These are phyloP conservation scores for Eucalyptus shirleyi DNA, from an alignment of 345 rosid genomes.

Conservation along the genomic window DNA sequence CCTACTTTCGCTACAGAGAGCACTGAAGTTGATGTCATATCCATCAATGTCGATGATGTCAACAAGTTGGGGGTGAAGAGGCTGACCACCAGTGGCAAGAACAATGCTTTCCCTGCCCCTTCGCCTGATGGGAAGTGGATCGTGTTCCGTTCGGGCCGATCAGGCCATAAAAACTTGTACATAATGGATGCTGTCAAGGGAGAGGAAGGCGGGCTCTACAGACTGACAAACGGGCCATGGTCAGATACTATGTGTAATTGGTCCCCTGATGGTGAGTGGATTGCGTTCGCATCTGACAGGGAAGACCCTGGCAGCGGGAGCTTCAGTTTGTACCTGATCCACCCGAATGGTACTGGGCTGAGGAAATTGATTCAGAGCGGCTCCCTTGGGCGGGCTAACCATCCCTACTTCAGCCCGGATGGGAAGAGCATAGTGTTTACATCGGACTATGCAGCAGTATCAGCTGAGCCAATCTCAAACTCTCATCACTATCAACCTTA, in stretches of 20 bases:
- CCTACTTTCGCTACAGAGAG: slow-evolving; percentile 60
- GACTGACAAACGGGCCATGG: slow-evolving; percentile 77
- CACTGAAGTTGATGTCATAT: slow-evolving; percentile 56
- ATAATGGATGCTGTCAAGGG: slow-evolving; percentile 68
- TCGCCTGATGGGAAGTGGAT: slow-evolving; percentile 80
- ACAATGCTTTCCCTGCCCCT: slow-evolving; percentile 78
- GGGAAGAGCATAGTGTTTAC: slow-evolving; percentile 60
- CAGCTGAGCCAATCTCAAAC: slow-evolving; percentile 88
- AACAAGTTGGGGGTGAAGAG: slow-evolving; percentile 17
- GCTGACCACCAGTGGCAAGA: slow-evolving; percentile 58
- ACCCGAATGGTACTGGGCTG: slow-evolving; percentile 70
- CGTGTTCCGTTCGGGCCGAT: slow-evolving; percentile 64
- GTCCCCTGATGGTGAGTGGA: slow-evolving; percentile 79
- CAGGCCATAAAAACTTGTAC: slow-evolving; percentile 80
- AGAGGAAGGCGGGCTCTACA: slow-evolving; percentile 32
- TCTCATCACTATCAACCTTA: slow-evolving; percentile 82
- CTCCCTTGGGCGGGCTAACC: slow-evolving; percentile 59
- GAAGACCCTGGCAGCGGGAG: slow-evolving; percentile 64
- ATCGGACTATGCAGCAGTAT: slow-evolving; percentile 64
- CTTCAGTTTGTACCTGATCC: slow-evolving; percentile 59
- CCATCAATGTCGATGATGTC: slow-evolving; percentile 34
- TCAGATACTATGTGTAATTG: slow-evolving; percentile 74
- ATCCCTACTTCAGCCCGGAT: slow-evolving; percentile 74
- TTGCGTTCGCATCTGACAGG: slow-evolving; percentile 75
- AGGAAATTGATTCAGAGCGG: slow-evolving; percentile 64